Percentiles rank a stretch among this genome's conserved stretches.
Evolutionary conservation across 1,139 yeast species (phyloP).

Genomic region (Scheffersomyces illinoinensis): DNA sequence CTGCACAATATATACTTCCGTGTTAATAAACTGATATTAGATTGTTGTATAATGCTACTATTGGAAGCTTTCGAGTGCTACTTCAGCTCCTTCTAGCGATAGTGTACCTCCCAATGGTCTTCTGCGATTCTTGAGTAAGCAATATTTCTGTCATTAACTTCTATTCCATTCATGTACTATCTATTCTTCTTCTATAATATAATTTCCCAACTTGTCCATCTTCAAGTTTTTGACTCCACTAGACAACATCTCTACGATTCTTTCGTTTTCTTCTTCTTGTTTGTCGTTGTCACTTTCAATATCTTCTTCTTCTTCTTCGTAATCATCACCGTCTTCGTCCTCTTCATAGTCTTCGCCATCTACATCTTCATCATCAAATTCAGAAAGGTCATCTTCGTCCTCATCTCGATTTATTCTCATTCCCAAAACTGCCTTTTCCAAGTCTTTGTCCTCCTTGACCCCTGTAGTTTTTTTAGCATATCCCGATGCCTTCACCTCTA

Average conservation of each 20-base stretch:
- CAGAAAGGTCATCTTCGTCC: slow-evolving; percentile 27
- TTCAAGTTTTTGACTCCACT: slow-evolving; percentile 60
- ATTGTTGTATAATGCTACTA: background rate
- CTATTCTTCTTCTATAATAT: slow-evolving; percentile 54
- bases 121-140: no score
- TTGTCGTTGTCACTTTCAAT: slow-evolving; percentile 32
- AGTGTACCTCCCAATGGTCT: no score
- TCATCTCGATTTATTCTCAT: slow-evolving; percentile 52
- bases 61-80: background rate
- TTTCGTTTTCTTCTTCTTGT: slow-evolving; percentile 62
- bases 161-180: slow-evolving; percentile 1
- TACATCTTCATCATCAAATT: slow-evolving; percentile 23
- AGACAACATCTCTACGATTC: slow-evolving; percentile 67
- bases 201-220: slow-evolving; percentile 81
- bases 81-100: no score
- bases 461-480: slow-evolving; percentile 69
- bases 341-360: slow-evolving; percentile 31
- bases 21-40: background rate
- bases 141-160: no score
- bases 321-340: slow-evolving; percentile 19
- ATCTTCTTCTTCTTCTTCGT: slow-evolving; percentile 29
- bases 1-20: background rate
- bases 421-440: slow-evolving; percentile 71
- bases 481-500: slow-evolving; percentile 89
- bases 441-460: slow-evolving; percentile 51